Evolutionary conservation across 2,329 filamentous ascomycete genomes (phyloP).

Genomic region (Trichoderma guizhouense): DNA sequence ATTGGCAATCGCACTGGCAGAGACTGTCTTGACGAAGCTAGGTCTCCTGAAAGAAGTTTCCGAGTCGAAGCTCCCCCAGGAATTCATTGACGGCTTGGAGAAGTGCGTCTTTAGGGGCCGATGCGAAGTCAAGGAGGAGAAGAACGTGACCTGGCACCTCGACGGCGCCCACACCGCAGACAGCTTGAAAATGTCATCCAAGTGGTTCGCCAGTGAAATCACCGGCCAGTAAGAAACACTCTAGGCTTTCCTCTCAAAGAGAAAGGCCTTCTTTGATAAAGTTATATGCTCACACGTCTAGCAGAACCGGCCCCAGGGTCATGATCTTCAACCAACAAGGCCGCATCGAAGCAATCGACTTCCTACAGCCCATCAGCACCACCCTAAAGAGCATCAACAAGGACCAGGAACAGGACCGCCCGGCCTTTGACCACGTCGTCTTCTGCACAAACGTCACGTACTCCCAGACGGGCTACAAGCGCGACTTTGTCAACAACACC

Average conservation of each 20-base stretch:
- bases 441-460: conserved; percentile 77
- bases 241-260: neutral
- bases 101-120: conserved; percentile 74
- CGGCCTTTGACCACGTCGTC: conserved; percentile 66
- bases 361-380: conserved; percentile 47
- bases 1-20: conserved; percentile 51
- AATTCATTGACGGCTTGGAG: conserved; percentile 72
- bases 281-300: neutral
- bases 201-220: conserved; percentile 70
- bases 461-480: conserved; percentile 48
- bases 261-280: no score
- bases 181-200: conserved; percentile 75
- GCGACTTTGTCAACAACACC: conserved; percentile 56
- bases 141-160: conserved; percentile 72
- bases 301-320: conserved; percentile 40
- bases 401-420: conserved; percentile 21
- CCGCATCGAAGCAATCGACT: conserved; percentile 50
- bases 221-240: conserved; percentile 28
- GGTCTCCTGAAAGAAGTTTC: conserved; percentile 31
- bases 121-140: conserved; percentile 61
- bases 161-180: conserved; percentile 93
- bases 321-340: conserved; percentile 89
- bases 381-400: conserved; percentile 31
- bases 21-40: conserved; percentile 46
- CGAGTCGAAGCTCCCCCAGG: conserved; percentile 47